Evolutionary conservation across 2,329 filamentous ascomycete genomes (phyloP), one percentile per base, ranked within the genome.

Genomic region (Macrophomina pseudophaseolina): DNA sequence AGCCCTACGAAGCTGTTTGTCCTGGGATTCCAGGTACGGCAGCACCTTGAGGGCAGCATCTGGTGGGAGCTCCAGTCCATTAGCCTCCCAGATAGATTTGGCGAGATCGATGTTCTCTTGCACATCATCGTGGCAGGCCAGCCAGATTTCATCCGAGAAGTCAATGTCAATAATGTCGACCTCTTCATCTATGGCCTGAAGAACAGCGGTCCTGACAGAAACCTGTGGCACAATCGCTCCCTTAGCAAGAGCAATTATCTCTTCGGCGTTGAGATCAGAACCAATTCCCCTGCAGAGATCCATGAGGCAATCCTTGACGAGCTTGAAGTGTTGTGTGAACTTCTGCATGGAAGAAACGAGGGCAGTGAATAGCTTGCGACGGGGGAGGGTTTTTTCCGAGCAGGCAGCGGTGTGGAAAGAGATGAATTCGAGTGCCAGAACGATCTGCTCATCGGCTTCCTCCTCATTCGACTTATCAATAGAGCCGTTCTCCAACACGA

Each of bases 11-110:
- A 98, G 87, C 74, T 96, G 93, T 23, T 86, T 86, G 72, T 98
- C 94, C 70, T 88, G 87, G 71, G 88, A 92, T 71, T 92, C 87
- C 11, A 98, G 82, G 75, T 97, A 98, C 0, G 89, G 88, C 58
- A 97, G 80, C 74, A 94, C 89, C 71, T 85, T 86, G 66, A 84
- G 77, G 7, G 91, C 88, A 8, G 91, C 86, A 6, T 90, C 84
- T 23, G 87, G 81, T 1, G 87, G 85, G 12, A 94, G 81, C 68
- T 90, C 81, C 68, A 98, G 90, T 7, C 88, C 90, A 75, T 94
- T 97, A 74, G 97, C 95, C 74, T 97, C 93, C 95, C 95, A 99
- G 42, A 99, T 97, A 12, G 94, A 91, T 62, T 85, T 86, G 6
- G 91, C 94, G 64, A 97, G 83, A 53, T 93, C 92, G 8, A 86